Evolutionary conservation across 768 basidiomycete species (phyloP), one percentile per base, ranked within the genome.

Genomic region (Serendipita sp.): DNA sequence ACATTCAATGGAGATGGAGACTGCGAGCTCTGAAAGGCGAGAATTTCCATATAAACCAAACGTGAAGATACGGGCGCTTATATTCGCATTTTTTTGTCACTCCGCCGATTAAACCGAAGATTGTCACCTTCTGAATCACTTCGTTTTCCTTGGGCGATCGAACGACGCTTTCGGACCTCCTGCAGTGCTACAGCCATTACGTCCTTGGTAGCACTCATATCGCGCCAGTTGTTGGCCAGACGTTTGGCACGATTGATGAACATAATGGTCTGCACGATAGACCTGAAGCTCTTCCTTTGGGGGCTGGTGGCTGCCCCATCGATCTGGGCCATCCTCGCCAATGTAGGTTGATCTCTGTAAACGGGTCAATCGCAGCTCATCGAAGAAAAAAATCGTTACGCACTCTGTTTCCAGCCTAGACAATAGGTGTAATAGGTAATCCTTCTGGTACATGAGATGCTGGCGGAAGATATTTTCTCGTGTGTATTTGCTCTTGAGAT

Each of bases 401-500:
- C 17, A 58, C 53, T n/a, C 31, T 26, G 20, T 7, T 33, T 33
- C 9, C 31, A 58, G 24, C 31, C 31, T 58, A 9, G 64, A 65
- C 26, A 96, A 73, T n/a, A 94, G 75, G 2, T 83, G 73, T 7
- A 93, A 75, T 11, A 98, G 77, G 71, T 97, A 97, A 51, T 80
- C 76, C 71, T 99, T 99, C 75, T 98, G 96, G 68, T 91, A 84
- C 16, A 79, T 76, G 48, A 97, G 77, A 67, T 84, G 84, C 64
- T 76, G 77, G 34, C 95, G 81, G 76, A 96, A 81, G 0, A 78
- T 77, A 9, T 84, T 81, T 74, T 99, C 96, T 26, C 95, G 81
- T 2, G 82, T 86, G 72, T 85, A 94, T 70, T 90, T 91, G 62
- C 88, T 86, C 71, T 98, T 95, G 67, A 98, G 78, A 73, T 96